Percentiles rank a stretch among this genome's conserved stretches.
phyloP scores from a whole-genome alignment of 2,329 filamentous ascomycete species.

The Monilinia vaccinii-corymbosi region DNA sequence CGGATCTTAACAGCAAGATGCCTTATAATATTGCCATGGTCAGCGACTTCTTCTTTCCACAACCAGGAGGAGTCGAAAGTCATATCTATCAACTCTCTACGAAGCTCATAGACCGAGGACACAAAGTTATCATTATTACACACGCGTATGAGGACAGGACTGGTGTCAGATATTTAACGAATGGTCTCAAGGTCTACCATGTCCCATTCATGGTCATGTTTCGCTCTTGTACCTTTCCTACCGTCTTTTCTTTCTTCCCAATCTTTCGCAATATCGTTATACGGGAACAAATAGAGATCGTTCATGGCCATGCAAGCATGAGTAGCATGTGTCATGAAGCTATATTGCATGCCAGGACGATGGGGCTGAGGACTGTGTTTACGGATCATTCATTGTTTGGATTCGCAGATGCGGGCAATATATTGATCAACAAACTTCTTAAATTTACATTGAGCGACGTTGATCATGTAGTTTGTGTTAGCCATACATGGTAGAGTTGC shows the following conservation, averaged over 20 bases:
- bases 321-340: slow-evolving; percentile 92
- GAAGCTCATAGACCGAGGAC: slow-evolving; percentile 92
- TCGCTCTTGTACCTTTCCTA: slow-evolving; percentile 85
- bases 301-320: slow-evolving; percentile 92
- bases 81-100: slow-evolving; percentile 97
- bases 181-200: slow-evolving; percentile 96
- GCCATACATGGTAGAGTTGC: slow-evolving; percentile 77
- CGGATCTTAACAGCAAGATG: slow-evolving; percentile 17
- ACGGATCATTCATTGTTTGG: slow-evolving; percentile 97
- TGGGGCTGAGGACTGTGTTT: slow-evolving; percentile 92
- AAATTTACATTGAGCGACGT: slow-evolving; percentile 96
- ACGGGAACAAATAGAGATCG: slow-evolving; percentile 89
- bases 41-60: slow-evolving; percentile 98
- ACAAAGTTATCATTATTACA: slow-evolving; percentile 97
- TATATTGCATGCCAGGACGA: slow-evolving; percentile 87
- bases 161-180: slow-evolving; percentile 90
- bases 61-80: slow-evolving; percentile 91
- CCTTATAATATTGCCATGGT: slow-evolving; percentile 76
- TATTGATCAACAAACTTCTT: slow-evolving; percentile 91
- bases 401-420: slow-evolving; percentile 92
- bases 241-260: slow-evolving; percentile 97
- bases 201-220: slow-evolving; percentile 95
- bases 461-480: slow-evolving; percentile 96
- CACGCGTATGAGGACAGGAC: slow-evolving; percentile 88
- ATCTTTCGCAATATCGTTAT: slow-evolving; percentile 96